A percentile compares a stretch with the other conserved stretches of the same genome.
Evolutionary conservation across 106 monocot genomes (phyloP).

Genomic region (Posidonia australis): DNA sequence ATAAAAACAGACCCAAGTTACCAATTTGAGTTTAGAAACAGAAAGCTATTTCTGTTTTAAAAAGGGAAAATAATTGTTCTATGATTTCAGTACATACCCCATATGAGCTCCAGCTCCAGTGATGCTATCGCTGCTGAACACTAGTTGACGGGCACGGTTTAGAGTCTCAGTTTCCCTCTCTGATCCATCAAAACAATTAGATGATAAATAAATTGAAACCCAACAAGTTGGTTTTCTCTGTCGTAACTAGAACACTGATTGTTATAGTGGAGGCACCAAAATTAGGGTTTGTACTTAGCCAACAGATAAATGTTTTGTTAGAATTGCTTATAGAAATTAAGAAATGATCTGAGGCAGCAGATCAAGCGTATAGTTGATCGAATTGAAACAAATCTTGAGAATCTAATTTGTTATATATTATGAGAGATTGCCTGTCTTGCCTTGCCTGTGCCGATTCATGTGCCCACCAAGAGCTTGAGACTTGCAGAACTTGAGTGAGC

Average conservation of each 20-base stretch:
- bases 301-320: no score
- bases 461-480: slow-evolving; percentile 97
- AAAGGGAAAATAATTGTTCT: not conserved
- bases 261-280: not conserved
- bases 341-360: not conserved
- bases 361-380: no score
- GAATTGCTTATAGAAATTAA: no score
- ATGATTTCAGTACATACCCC: slow-evolving; percentile 31
- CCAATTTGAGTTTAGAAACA: not conserved
- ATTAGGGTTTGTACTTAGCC: not conserved
- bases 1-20: not conserved
- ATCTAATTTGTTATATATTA: not conserved
- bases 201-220: not conserved
- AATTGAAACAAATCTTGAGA: not conserved
- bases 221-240: not conserved
- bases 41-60: not conserved
- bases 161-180: slow-evolving; percentile 98
- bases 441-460: slow-evolving; percentile 98
- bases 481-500: slow-evolving; percentile 95
- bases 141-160: slow-evolving; percentile 87
- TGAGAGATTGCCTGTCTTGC: slow-evolving; percentile 22
- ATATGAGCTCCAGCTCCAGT: slow-evolving; percentile 34
- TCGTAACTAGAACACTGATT: not conserved
- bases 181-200: slow-evolving; percentile 12
- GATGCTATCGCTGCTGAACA: slow-evolving; percentile 67